Percentiles rank a stretch among this genome's conserved stretches.
Evolutionary conservation across 1,284 basidiomycete genomes (phyloP).

Genomic region (Microbotryum lychnidis-dioicae): DNA sequence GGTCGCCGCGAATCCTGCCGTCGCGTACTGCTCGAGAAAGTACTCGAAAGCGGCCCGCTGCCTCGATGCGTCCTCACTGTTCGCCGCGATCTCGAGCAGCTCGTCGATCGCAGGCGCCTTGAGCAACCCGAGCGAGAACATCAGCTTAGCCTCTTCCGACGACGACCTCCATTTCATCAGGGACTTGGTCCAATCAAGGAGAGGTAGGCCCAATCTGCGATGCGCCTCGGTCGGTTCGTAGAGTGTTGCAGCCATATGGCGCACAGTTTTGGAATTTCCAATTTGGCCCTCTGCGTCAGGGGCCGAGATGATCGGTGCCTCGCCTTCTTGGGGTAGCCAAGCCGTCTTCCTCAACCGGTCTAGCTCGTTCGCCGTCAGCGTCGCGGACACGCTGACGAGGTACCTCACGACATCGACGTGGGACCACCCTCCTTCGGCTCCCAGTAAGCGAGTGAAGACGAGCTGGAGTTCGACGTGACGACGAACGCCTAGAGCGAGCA

Average conservation of each 20-base stretch:
- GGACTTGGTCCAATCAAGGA: conserved; percentile 77
- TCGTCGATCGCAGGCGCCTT: conserved; percentile 61
- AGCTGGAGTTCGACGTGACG: conserved; percentile 68
- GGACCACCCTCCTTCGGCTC: conserved; percentile 41
- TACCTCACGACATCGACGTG: conserved; percentile 42
- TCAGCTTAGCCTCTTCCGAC: conserved; percentile 82
- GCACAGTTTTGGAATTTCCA: conserved; percentile 36
- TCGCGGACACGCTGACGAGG: conserved; percentile 46
- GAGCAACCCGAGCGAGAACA: conserved; percentile 69
- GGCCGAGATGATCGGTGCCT: conserved; percentile 27
- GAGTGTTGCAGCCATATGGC: conserved; percentile 60
- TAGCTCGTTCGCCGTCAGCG: conserved; percentile 60
- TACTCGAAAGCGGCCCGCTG: conserved; percentile 62
- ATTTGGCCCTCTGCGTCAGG: conserved; percentile 35
- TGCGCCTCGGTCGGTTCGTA: conserved; percentile 58
- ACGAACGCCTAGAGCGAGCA: conserved; percentile 72
- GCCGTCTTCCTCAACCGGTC: conserved; percentile 67
- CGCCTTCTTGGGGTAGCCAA: conserved; percentile 64
- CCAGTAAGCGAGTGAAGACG: conserved; percentile 43
- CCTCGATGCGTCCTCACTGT: conserved; percentile 44
- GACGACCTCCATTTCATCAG: conserved; percentile 60
- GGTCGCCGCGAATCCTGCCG: conserved; percentile 27
- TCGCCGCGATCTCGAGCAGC: conserved; percentile 60
- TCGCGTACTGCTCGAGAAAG: conserved; percentile 56
- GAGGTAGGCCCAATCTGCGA: conserved; percentile 63